Percentiles rank a stretch among this genome's conserved stretches.
Evolutionary conservation across 306 rosid species (phyloP).

Genomic region (Sesbania bispinosa): DNA sequence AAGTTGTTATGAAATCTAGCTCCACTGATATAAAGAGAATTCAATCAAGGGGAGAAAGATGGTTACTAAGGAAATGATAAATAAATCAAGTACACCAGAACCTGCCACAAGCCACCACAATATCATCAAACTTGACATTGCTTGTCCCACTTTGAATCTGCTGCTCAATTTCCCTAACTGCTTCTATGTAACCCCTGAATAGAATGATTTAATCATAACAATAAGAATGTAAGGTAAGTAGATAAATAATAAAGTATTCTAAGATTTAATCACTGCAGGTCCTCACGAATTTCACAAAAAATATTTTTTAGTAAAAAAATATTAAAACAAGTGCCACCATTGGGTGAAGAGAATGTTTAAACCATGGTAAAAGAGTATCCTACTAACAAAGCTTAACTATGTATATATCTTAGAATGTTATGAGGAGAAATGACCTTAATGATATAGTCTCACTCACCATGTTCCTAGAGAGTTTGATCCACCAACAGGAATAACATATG

Average conservation of each 20-base stretch:
- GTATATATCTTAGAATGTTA: neutral
- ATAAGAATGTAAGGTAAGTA: neutral
- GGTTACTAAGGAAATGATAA: slow-evolving; percentile 21
- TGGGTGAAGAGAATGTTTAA: neutral
- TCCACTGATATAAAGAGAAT: slow-evolving; percentile 9
- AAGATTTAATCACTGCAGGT: neutral
- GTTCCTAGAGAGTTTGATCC: slow-evolving; percentile 92
- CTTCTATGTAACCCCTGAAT: slow-evolving; percentile 90
- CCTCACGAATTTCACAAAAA: slow-evolving; percentile 4
- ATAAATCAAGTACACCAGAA: slow-evolving; percentile 36
- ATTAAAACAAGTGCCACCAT: neutral
- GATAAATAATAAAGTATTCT: neutral
- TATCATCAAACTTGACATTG: slow-evolving; percentile 69
- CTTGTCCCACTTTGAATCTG: slow-evolving; percentile 56
- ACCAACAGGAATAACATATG: slow-evolving; percentile 90
- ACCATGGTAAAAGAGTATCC: slow-evolving; percentile 11
- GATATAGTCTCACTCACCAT: slow-evolving; percentile 67
- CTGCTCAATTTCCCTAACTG: slow-evolving; percentile 75
- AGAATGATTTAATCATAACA: slow-evolving; percentile 17
- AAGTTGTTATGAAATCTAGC: slow-evolving; percentile 10
- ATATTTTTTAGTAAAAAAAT: neutral
- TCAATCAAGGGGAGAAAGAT: neutral
- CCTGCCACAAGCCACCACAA: slow-evolving; percentile 98
- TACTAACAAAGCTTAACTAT: too few relatives aligned
- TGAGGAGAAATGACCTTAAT: slow-evolving; percentile 8